These are phyloP conservation scores for Apiosordaria backusii DNA, from an alignment of 495 filamentous ascomycete genomes.

Conservation along the genomic window DNA sequence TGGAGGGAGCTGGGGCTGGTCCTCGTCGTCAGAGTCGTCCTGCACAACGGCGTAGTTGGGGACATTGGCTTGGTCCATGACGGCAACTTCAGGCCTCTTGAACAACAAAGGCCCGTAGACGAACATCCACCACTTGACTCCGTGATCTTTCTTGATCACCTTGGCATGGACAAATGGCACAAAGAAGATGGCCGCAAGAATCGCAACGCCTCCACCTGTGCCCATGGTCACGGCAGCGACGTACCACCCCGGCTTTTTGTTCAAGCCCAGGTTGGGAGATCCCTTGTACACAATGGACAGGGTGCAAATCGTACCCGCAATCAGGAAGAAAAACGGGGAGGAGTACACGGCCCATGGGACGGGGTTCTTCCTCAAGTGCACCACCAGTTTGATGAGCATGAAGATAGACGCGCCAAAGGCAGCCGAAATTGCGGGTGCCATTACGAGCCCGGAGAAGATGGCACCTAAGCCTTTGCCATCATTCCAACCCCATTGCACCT, in stretches of 20 bases:
- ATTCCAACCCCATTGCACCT: slow-evolving; percentile 57
- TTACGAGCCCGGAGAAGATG: slow-evolving; percentile 59
- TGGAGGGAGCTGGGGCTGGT: slow-evolving; percentile 9
- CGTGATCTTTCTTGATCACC: slow-evolving; percentile 55
- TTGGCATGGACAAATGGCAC: slow-evolving; percentile 60
- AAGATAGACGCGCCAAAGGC: slow-evolving; percentile 61
- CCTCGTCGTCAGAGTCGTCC: slow-evolving; percentile 42
- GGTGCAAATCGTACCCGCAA: slow-evolving; percentile 60
- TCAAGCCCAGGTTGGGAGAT: slow-evolving; percentile 36
- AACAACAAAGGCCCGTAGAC: slow-evolving; percentile 55
- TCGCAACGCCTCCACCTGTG: slow-evolving; percentile 51
- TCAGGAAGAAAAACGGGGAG: slow-evolving; percentile 59
- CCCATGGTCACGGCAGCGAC: slow-evolving; percentile 57
- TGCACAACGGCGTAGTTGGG: slow-evolving; percentile 56
- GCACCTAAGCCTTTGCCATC: slow-evolving; percentile 43
- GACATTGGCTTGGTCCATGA: slow-evolving; percentile 32
- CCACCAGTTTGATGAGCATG: slow-evolving; percentile 59
- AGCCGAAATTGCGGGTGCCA: slow-evolving; percentile 58
- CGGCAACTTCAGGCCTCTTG: slow-evolving; percentile 45
- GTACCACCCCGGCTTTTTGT: slow-evolving; percentile 47
- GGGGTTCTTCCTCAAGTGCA: slow-evolving; percentile 57
- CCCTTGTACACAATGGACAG: slow-evolving; percentile 62
- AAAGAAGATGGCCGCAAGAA: slow-evolving; percentile 57
- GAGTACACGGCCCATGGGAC: slow-evolving; percentile 55
- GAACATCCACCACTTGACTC: slow-evolving; percentile 56